Conservation (phyloP, 1,284 basidiomycete species). For the Sanguinoderma infundibulare region DNA sequence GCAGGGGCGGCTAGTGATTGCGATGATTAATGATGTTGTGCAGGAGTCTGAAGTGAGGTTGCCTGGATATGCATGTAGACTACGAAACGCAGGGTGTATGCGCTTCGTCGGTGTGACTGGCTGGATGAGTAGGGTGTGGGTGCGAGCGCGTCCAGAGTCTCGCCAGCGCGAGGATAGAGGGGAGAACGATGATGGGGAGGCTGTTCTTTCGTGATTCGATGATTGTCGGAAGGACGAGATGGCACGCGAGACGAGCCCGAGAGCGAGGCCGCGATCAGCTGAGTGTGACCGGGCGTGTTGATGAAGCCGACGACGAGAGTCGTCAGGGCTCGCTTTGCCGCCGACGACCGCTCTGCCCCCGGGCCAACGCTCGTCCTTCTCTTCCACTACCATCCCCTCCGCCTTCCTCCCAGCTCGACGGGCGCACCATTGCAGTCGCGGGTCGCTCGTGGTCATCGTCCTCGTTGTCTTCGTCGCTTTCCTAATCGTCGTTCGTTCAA, state of each 20-base stretch:
- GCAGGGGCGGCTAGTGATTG: constrained; percentile 10
- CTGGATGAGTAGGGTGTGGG: not conserved
- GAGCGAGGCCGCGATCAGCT: constrained; percentile 17
- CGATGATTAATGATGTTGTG: constrained; percentile 26
- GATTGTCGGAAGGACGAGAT: constrained; percentile 20
- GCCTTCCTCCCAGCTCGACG: constrained; percentile 27
- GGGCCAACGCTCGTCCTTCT: constrained; percentile 26
- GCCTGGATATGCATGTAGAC: not conserved
- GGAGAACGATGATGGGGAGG: constrained; percentile 16
- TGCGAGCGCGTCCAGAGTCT: too few relatives aligned
- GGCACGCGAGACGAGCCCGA: constrained; percentile 2
- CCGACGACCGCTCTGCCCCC: constrained; percentile 3
- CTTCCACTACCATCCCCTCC: constrained; percentile 31
- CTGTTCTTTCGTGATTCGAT: constrained; percentile 22
- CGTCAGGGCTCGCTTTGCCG: constrained; percentile 1
- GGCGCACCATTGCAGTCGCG: constrained; percentile 37
- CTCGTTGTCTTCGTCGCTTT: constrained; percentile 22
- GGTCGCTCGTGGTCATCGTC: constrained; percentile 38
- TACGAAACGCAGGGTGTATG: constrained; percentile 3
- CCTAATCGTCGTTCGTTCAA: constrained; percentile 28
- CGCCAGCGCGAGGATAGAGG: too few relatives aligned
- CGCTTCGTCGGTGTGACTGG: not conserved
- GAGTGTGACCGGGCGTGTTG: constrained; percentile 14
- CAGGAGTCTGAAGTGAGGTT: too few relatives aligned
- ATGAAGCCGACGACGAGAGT: too few relatives aligned